phyloP scores from a whole-genome alignment of 2,329 filamentous ascomycete genomes.

The Ilyonectria destructans region DNA sequence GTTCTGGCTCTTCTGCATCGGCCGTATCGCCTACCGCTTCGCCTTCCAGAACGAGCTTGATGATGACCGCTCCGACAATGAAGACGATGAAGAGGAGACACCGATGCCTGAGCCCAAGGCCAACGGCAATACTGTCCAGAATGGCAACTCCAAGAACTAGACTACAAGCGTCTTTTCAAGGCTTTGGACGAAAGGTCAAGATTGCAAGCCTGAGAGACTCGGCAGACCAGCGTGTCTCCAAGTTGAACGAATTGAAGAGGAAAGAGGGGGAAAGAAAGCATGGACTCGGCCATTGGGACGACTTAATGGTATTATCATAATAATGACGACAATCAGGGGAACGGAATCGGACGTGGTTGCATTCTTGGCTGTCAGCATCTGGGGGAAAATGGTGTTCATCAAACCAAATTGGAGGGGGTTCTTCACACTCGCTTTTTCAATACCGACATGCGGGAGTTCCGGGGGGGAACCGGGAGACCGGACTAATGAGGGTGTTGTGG shows the following conservation, averaged over 20 bases:
- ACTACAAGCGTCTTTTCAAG: neutral
- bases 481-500: slow-evolving; percentile 19
- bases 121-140: slow-evolving; percentile 31
- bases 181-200: neutral
- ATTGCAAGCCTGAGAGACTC: slow-evolving; percentile 1
- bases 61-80: slow-evolving; percentile 81
- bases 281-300: slow-evolving; percentile 25
- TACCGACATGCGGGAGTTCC: slow-evolving; percentile 31
- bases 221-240: neutral
- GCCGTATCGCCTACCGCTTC: slow-evolving; percentile 82
- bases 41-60: slow-evolving; percentile 73
- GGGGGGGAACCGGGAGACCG: slow-evolving; percentile 19
- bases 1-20: slow-evolving; percentile 86
- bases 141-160: slow-evolving; percentile 38
- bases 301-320: slow-evolving; percentile 31
- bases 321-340: slow-evolving; percentile 26
- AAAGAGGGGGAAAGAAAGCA: slow-evolving; percentile 1
- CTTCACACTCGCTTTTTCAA: slow-evolving; percentile 32
- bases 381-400: slow-evolving; percentile 28
- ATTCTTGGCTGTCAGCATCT: slow-evolving; percentile 19
- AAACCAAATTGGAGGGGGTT: slow-evolving; percentile 19
- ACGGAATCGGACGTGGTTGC: slow-evolving; percentile 13
- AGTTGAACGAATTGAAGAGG: slow-evolving; percentile 14
- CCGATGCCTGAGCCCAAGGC: slow-evolving; percentile 49
- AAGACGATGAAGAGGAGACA: slow-evolving; percentile 74